phyloP scores from a whole-genome alignment of 2,329 filamentous ascomycete species.

The Dactylonectria macrodidyma region DNA sequence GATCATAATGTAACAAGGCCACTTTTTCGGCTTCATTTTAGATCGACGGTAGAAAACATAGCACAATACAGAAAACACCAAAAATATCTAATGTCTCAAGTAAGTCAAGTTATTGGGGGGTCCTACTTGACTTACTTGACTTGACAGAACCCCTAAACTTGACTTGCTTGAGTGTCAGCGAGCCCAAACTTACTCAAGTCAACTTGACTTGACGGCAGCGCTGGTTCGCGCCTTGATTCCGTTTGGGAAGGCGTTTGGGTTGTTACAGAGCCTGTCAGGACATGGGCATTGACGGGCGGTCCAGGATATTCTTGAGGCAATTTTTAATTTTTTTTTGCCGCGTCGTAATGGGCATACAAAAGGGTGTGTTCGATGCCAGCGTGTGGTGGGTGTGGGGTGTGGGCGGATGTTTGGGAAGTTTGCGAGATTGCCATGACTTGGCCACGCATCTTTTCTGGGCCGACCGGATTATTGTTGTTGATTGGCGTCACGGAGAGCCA shows the following conservation, averaged over 20 bases:
- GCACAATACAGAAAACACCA: too few relatives aligned
- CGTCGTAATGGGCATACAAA: slow-evolving; percentile 1
- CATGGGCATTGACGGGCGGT: slow-evolving; percentile 9
- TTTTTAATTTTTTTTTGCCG: slow-evolving; percentile 11
- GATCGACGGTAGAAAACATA: too few relatives aligned
- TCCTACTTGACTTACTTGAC: too few relatives aligned
- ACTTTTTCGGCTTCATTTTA: too few relatives aligned
- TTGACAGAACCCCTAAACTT: too few relatives aligned
- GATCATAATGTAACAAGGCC: too few relatives aligned
- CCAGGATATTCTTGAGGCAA: slow-evolving; percentile 9
- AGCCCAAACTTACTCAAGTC: too few relatives aligned
- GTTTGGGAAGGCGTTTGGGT: slow-evolving; percentile 22
- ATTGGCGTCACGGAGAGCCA: slow-evolving; percentile 33
- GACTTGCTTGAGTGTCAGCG: too few relatives aligned
- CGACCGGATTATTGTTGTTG: slow-evolving; percentile 30
- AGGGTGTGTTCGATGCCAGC: slow-evolving; percentile 17
- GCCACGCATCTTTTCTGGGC: slow-evolving; percentile 25
- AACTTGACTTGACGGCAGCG: too few relatives aligned
- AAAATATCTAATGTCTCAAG: too few relatives aligned
- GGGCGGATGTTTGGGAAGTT: slow-evolving; percentile 32
- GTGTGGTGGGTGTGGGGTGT: slow-evolving; percentile 18
- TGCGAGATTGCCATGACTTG: slow-evolving; percentile 38
- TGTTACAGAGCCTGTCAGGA: slow-evolving; percentile 23
- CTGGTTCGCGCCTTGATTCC: slow-evolving; percentile 32
- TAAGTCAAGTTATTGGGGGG: too few relatives aligned